Base-by-base conservation (phyloP, 768 basidiomycete genomes). In the Pleurotus citrinopileatus region DNA sequence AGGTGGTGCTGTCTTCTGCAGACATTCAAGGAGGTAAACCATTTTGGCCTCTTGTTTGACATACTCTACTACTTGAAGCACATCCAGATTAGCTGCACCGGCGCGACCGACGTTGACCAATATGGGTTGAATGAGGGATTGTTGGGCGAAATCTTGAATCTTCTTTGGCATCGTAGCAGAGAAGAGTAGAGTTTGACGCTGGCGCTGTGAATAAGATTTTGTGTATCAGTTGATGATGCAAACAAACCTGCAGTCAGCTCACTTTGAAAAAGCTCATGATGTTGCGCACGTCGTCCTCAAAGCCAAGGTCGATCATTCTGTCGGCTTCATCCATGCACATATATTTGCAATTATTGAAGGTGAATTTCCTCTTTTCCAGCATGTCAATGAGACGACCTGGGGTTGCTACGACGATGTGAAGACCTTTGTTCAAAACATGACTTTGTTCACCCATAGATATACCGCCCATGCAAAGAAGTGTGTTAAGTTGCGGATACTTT, bases 31-130 rank as follows among this genome's bases (percentile, higher is more conserved):
- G 13, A 98, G 80, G 69, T 98, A 99, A 1, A 99, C 95, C 97
- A 98, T 98, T 72, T 99, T 99, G 0, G 97, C 97, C 71, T 98
- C 97, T 66, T 97, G 94, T 72, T 99, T 99, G 62, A 99, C 97
- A 62, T 97, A 98, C 73, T 99, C 97, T 19, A 98, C 92, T 26
- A 98, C 90, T 65, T 94, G 94, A 25, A 98, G 78, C 2, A 99
- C 94, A 65, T 98, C 96, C 67, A 99, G 71, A 69, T 95, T 96
- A 37, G 97, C 97, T 19, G 97, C 97, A 63, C 97, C 97, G 5
- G 97, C 96, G 64, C 97, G 89, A 20, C 97, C 96, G 40, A 98
- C 95, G 67, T 99, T 99, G 60, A 99, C 94, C 26, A 98, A 77
- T 12, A 99, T 80, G 1, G 97, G 97, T 61, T 86, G 84, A 59